Evolutionary conservation across 1,284 basidiomycete genomes (phyloP).

Genomic region (Stereum hirsutum): DNA sequence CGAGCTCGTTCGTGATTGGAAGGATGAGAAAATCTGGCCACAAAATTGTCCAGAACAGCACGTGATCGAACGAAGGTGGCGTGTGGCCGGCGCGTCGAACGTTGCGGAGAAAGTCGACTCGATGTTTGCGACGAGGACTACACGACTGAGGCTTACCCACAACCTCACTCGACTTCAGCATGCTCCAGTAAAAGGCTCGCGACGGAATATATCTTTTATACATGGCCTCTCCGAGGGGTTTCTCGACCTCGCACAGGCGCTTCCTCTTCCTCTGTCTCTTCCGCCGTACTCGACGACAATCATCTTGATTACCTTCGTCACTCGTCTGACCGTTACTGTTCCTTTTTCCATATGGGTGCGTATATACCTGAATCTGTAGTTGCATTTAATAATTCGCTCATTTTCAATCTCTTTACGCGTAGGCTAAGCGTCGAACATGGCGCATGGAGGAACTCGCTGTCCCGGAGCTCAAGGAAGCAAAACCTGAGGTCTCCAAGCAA

Average conservation of each 20-base stretch:
- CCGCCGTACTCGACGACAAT: constrained; percentile 74
- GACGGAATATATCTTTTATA: constrained; percentile 27
- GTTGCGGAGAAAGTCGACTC: too few species aligned
- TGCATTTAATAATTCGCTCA: constrained; percentile 1
- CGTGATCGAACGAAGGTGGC: too few species aligned
- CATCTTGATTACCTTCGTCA: constrained; percentile 60
- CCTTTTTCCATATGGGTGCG: constrained; percentile 80
- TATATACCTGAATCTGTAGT: constrained; percentile 3
- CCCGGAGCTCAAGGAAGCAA: constrained; percentile 52
- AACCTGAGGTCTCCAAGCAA: constrained; percentile 40
- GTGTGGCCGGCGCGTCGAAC: too few species aligned
- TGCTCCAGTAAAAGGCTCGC: neutral
- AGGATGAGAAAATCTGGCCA: too few species aligned
- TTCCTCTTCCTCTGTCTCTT: constrained; percentile 56
- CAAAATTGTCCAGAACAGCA: too few species aligned
- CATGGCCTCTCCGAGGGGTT: constrained; percentile 38
- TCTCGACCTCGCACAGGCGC: constrained; percentile 55
- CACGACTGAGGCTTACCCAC: neutral
- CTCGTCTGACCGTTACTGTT: constrained; percentile 58
- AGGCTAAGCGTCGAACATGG: constrained; percentile 60
- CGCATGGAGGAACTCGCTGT: constrained; percentile 59
- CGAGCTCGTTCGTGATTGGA: too few species aligned
- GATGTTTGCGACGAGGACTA: neutral
- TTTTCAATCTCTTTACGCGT: constrained; percentile 5
- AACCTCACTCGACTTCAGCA: neutral